phyloP scores from a whole-genome alignment of 179 eudicot genomes.

The Patellifolia procumbens region DNA sequence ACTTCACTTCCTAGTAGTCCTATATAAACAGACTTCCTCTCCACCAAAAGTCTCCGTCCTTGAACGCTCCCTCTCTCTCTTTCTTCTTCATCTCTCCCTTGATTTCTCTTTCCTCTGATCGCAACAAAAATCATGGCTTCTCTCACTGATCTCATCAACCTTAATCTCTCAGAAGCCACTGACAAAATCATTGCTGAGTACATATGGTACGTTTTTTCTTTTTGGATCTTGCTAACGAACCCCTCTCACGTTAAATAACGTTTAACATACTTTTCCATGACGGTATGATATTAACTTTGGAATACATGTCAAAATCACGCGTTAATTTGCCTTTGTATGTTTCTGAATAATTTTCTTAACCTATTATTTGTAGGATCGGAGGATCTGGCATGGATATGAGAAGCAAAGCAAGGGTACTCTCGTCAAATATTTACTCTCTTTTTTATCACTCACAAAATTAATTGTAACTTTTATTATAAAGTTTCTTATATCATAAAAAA shows the following conservation, averaged over 20 bases:
- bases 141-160: constrained; percentile 41
- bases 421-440: not conserved
- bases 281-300: not conserved
- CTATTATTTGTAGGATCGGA: constrained; percentile 46
- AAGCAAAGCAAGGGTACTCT: constrained; percentile 66
- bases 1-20: too few species aligned
- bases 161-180: constrained; percentile 38
- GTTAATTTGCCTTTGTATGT: not conserved
- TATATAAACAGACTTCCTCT: too few species aligned
- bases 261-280: too few species aligned
- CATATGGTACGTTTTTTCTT: constrained; percentile 35
- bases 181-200: constrained; percentile 51
- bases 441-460: too few species aligned
- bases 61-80: not conserved
- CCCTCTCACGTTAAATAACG: not conserved
- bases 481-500: not conserved
- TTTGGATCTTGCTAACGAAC: too few species aligned
- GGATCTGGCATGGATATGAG: constrained; percentile 66
- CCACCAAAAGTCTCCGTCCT: too few species aligned
- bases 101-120: too few species aligned
- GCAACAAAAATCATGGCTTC: constrained; percentile 28
- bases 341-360: not conserved
- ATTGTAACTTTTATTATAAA: not conserved
- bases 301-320: constrained; percentile 19
- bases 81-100: not conserved